Evolutionary conservation across 345 rosid species (phyloP), one percentile per base, ranked within the genome.

Genomic region (Erodium maritimum): DNA sequence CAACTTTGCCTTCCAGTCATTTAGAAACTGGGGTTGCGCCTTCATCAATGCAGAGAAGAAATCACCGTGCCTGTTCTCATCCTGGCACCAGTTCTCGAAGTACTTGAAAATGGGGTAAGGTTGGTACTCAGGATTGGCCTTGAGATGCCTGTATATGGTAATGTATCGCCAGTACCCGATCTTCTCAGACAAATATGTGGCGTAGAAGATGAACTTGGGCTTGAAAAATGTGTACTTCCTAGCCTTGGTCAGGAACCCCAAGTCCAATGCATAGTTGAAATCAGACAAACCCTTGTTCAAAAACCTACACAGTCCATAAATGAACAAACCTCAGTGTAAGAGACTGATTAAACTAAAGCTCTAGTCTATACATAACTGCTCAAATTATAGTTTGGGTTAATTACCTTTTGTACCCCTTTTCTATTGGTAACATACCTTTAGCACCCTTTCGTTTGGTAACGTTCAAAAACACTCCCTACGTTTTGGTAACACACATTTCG

Each of bases 21-120:
- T 89, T 58, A 93, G 95, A 73, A 93, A 93, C 64, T 93, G 97
- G 50, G n/a, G 97, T 72, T 89, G 99, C 29, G 99, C 96, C 83
- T 89, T 93, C 63, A 89, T 22, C 69, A n/a, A n/a, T n/a, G n/a
- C n/a, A 34, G 99, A 93, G 85, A 93, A 93, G 90, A 93, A 93
- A 70, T 93, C 99, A 17, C 99, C 99, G 16, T 89, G 99, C 19
- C 99, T 82, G 80, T 93, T 93, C 76, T 89, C 97, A 22, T 93
- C 99, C 80, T 89, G 99, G 79, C 99, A 93, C 97, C 99, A 87
- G 67, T 93, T 93, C 87, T 89, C 95, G 22, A 93, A 93, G 75
- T 85, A 89, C 79, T 89, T 93, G 87, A 93, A 93, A 72, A 93
- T 93, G 59, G 99, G 99, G 69, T 93, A 89, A 54, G 81, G 82